Conservation (phyloP, 23 red algal species). For the Cyanidioschyzon merolae region DNA sequence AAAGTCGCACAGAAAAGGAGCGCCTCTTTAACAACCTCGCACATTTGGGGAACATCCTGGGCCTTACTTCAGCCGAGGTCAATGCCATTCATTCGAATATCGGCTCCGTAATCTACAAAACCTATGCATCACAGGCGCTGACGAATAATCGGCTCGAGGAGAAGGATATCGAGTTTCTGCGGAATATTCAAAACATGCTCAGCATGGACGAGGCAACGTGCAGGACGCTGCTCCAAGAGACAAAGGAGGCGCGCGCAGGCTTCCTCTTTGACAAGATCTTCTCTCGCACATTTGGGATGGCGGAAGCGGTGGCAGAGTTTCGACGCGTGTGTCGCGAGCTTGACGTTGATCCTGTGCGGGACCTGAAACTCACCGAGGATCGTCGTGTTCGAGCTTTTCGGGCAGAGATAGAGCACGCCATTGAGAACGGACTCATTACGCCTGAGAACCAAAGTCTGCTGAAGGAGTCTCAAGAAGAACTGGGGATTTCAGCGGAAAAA, state of each 20-base stretch:
- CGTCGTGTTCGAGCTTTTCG: constrained; percentile 57
- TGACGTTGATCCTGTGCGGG: constrained; percentile 72
- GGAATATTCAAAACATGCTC: constrained; percentile 73
- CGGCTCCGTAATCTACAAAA: constrained; percentile 92
- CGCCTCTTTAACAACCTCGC: constrained; percentile 66
- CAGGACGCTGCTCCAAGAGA: constrained; percentile 57
- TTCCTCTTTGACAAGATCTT: constrained; percentile 62
- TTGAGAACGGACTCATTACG: constrained; percentile 76
- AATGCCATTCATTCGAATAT: constrained; percentile 77
- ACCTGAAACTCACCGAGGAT: constrained; percentile 42
- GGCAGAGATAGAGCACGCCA: constrained; percentile 79
- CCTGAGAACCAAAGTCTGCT: constrained; percentile 61
- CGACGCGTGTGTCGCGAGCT: constrained; percentile 41
- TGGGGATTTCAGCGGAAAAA: constrained; percentile 40
- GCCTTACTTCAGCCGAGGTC: constrained; percentile 69
- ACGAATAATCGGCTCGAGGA: constrained; percentile 60
- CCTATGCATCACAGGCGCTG: constrained; percentile 67
- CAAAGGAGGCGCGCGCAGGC: constrained; percentile 51
- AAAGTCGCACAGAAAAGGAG: constrained; percentile 79
- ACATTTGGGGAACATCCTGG: constrained; percentile 69
- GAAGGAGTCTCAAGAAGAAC: constrained; percentile 37
- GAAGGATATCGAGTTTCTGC: constrained; percentile 73
- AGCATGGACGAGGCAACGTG: constrained; percentile 68
- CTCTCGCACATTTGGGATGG: constrained; percentile 44
- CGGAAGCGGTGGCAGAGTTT: constrained; percentile 57